phyloP scores from a whole-genome alignment of 208 protist genomes.

The Trypanosoma cruzi region DNA sequence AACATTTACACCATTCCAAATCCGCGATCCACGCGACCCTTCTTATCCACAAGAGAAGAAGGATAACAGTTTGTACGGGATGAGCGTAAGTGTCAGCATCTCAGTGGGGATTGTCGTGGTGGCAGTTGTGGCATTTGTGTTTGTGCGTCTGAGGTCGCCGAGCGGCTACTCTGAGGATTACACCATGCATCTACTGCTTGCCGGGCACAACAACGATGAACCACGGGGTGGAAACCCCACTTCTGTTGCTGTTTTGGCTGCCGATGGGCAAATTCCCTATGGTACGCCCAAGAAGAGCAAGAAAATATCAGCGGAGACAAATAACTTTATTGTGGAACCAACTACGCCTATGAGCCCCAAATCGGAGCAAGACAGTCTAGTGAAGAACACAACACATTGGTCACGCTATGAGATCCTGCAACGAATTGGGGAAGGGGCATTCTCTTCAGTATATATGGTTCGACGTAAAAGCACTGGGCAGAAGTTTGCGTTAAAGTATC shows the following conservation, averaged over 20 bases:
- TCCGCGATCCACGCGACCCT: neutral
- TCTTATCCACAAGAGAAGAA: neutral
- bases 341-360: constrained; percentile 11
- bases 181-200: neutral
- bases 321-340: too few relatives aligned
- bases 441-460: constrained; percentile 49
- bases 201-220: constrained; percentile 14
- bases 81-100: neutral
- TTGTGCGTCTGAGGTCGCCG: neutral
- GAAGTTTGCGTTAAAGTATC: constrained; percentile 54
- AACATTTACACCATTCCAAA: constrained; percentile 23
- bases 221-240: neutral
- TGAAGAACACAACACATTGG: constrained; percentile 43
- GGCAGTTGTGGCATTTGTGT: neutral
- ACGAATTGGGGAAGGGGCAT: constrained; percentile 50
- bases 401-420: constrained; percentile 43
- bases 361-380: constrained; percentile 41
- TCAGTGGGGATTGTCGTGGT: neutral
- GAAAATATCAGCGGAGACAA: neutral
- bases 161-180: neutral
- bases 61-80: neutral
- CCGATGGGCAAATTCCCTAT: too few relatives aligned
- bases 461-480: constrained; percentile 20
- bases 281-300: neutral
- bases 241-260: neutral